Conservation (phyloP, 2,329 filamentous ascomycete genomes). For the Sporothrix brasiliensis region DNA sequence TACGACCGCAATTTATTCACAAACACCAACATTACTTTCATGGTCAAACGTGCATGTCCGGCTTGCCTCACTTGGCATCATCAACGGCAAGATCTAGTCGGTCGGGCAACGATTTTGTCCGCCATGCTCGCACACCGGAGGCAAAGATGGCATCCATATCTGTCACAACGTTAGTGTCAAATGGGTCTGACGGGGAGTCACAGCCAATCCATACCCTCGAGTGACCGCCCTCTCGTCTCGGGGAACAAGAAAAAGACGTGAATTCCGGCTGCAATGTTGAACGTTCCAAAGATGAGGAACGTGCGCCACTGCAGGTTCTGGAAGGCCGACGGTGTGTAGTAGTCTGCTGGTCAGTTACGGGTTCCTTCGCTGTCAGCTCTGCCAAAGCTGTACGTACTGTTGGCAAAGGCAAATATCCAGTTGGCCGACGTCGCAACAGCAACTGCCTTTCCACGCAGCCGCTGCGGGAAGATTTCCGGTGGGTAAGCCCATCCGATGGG, state of each 20-base stretch:
- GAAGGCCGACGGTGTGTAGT: slow-evolving; percentile 26
- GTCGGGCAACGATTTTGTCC: not conserved
- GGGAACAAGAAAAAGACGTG: slow-evolving; percentile 30
- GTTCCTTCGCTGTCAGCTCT: no score
- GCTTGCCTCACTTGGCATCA: not conserved
- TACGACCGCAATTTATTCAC: no score
- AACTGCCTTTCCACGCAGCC: slow-evolving; percentile 46
- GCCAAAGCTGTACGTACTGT: not conserved
- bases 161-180: not conserved
- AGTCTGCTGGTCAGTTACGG: slow-evolving; percentile 2
- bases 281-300: slow-evolving; percentile 27
- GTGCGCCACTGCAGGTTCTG: slow-evolving; percentile 30
- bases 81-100: not conserved
- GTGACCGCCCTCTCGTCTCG: slow-evolving; percentile 20
- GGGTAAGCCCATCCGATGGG: slow-evolving; percentile 52
- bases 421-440: slow-evolving; percentile 44
- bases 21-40: not conserved
- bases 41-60: not conserved
- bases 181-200: not conserved
- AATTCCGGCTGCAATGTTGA: slow-evolving; percentile 12
- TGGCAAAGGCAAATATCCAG: slow-evolving; percentile 42
- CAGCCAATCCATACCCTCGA: not conserved
- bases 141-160: slow-evolving; percentile 17
- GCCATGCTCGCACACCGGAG: not conserved
- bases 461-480: slow-evolving; percentile 52